Evolutionary conservation across 805 yeast species (phyloP).

Genomic region (Saturnispora saitoi): DNA sequence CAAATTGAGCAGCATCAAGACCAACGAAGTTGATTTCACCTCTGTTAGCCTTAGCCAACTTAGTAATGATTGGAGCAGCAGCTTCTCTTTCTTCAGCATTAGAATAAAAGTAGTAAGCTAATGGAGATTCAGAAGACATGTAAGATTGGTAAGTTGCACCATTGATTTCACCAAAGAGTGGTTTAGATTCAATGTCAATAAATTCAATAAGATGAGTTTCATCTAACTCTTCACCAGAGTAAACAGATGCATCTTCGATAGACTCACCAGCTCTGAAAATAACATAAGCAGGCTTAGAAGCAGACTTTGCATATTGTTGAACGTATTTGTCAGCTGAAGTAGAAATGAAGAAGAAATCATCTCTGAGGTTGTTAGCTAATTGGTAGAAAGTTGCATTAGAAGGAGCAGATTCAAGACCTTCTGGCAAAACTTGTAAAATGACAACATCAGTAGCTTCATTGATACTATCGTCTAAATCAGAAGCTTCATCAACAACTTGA

Average conservation of each 20-base stretch:
- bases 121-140: constrained; percentile 63
- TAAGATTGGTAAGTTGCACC: constrained; percentile 71
- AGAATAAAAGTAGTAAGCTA: constrained; percentile 83
- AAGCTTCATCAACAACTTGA: constrained; percentile 37
- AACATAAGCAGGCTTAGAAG: constrained; percentile 33
- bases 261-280: constrained; percentile 40
- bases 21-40: constrained; percentile 84
- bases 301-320: constrained; percentile 28
- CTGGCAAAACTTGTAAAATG: constrained; percentile 44
- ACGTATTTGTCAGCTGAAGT: constrained; percentile 31
- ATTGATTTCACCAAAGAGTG: constrained; percentile 80
- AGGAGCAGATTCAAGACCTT: constrained; percentile 22
- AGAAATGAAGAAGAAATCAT: constrained; percentile 53
- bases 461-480: constrained; percentile 43
- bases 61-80: constrained; percentile 42
- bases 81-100: constrained; percentile 55
- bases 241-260: constrained; percentile 42
- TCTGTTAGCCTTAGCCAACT: constrained; percentile 65
- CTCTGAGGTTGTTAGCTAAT: constrained; percentile 59
- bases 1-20: constrained; percentile 70
- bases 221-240: constrained; percentile 29
- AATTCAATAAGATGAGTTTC: constrained; percentile 37
- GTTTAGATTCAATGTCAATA: constrained; percentile 57
- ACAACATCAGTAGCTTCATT: constrained; percentile 39
- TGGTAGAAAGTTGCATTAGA: constrained; percentile 50